phyloP scores from a whole-genome alignment of 2,329 filamentous ascomycete genomes.

The Paramyrothecium sp. region DNA sequence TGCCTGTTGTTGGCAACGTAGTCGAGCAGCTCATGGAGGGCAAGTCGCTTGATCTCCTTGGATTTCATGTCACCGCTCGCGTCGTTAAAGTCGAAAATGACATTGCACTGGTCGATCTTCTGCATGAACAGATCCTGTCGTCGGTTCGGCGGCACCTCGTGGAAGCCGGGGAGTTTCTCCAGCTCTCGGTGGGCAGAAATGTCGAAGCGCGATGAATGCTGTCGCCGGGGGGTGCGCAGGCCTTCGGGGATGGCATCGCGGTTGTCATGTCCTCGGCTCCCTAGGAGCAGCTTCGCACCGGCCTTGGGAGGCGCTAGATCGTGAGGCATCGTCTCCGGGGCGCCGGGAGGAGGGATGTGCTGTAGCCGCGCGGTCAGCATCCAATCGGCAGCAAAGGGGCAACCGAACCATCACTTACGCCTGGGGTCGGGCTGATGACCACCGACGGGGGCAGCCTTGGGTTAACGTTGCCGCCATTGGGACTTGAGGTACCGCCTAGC shows the following conservation, averaged over 20 bases:
- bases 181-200: conserved; percentile 95
- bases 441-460: conserved; percentile 74
- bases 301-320: conserved; percentile 93
- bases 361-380: conserved; percentile 8
- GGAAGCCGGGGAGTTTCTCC: conserved; percentile 95
- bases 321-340: conserved; percentile 96
- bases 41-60: conserved; percentile 97
- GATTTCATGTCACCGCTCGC: conserved; percentile 98
- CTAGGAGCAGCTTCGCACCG: conserved; percentile 81
- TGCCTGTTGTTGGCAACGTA: conserved; percentile 98
- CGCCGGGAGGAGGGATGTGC: conserved; percentile 90
- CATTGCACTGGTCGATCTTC: conserved; percentile 99
- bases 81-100: conserved; percentile 99
- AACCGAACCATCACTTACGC: conserved; percentile 55
- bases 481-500: conserved; percentile 29
- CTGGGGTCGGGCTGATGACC: conserved; percentile 90
- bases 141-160: conserved; percentile 92
- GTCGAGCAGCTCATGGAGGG: conserved; percentile 91
- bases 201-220: conserved; percentile 96
- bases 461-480: conserved; percentile 31
- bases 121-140: conserved; percentile 98
- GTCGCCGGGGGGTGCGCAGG: conserved; percentile 89
- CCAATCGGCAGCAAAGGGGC: conserved; percentile 8
- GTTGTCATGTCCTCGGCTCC: conserved; percentile 83
- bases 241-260: conserved; percentile 92